Percentiles rank a stretch among this genome's conserved stretches.
phyloP scores from a whole-genome alignment of 768 basidiomycete species.

The Amanita rimosa region DNA sequence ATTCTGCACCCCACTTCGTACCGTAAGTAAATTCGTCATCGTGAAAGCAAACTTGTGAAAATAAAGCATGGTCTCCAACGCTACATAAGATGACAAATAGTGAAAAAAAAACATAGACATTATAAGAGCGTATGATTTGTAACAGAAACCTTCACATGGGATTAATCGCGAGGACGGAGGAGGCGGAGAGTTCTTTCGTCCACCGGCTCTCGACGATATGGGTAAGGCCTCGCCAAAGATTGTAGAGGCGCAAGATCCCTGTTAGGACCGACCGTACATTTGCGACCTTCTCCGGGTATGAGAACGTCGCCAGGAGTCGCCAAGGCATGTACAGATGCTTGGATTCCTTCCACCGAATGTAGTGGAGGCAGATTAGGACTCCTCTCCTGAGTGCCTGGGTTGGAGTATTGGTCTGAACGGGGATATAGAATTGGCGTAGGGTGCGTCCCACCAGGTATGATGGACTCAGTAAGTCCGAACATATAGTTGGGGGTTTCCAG shows the following conservation, averaged over 20 bases:
- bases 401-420: too few species aligned
- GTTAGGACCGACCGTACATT: conserved; percentile 2
- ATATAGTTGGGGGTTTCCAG: not conserved
- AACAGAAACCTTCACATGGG: not conserved
- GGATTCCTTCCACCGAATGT: conserved; percentile 4
- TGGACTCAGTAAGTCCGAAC: not conserved
- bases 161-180: conserved; percentile 3
- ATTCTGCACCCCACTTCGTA: not conserved
- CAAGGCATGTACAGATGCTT: conserved; percentile 2
- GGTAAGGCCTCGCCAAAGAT: conserved; percentile 4
- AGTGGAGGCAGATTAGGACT: conserved; percentile 2
- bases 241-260: conserved; percentile 5
- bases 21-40: not conserved
- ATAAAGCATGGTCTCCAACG: not conserved
- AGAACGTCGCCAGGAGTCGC: not conserved
- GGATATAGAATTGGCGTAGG: not conserved
- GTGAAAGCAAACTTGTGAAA: not conserved
- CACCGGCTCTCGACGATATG: conserved; percentile 5
- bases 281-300: conserved; percentile 2
- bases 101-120: not conserved
- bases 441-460: not conserved
- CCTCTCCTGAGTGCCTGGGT: too few species aligned
- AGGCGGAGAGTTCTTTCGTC: conserved; percentile 7
- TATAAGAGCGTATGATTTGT: not conserved
- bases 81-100: not conserved